phyloP scores from a whole-genome alignment of 2,329 filamentous ascomycete genomes.

The Epichloe coenophiala region DNA sequence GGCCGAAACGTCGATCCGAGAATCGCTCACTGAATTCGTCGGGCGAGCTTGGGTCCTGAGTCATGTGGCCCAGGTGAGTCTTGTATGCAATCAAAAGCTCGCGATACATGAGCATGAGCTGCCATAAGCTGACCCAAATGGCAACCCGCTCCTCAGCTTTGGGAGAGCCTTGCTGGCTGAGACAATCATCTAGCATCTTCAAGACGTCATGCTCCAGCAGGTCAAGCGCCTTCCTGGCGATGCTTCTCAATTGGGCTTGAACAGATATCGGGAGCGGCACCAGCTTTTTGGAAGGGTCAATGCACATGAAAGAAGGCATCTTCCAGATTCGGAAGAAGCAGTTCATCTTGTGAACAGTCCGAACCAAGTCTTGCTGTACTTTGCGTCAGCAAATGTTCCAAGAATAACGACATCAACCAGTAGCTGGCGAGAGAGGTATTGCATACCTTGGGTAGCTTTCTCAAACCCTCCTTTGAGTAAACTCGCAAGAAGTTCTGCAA shows the following conservation, averaged over 20 bases:
- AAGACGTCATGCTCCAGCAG: conserved; percentile 26
- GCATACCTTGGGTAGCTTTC: conserved; percentile 26
- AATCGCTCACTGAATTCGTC: conserved; percentile 6
- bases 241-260: conserved; percentile 25
- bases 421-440: background rate
- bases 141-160: conserved; percentile 26
- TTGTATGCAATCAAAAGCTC: conserved; percentile 24
- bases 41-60: conserved; percentile 10
- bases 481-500: conserved; percentile 24
- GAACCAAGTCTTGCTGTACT: conserved; percentile 27
- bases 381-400: conserved; percentile 7
- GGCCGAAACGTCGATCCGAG: background rate
- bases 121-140: conserved; percentile 36
- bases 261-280: conserved; percentile 25
- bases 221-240: conserved; percentile 24
- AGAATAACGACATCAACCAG: background rate
- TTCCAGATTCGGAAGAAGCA: conserved; percentile 38
- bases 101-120: conserved; percentile 34
- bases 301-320: conserved; percentile 27
- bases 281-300: conserved; percentile 25
- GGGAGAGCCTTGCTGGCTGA: conserved; percentile 25
- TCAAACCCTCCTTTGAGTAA: conserved; percentile 20
- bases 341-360: conserved; percentile 31
- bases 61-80: conserved; percentile 14
- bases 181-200: conserved; percentile 25